A percentile compares a stretch with the other conserved stretches of the same genome.
Conservation (phyloP, 768 basidiomycete genomes). For the Lanmaoa pseudosensibilis region DNA sequence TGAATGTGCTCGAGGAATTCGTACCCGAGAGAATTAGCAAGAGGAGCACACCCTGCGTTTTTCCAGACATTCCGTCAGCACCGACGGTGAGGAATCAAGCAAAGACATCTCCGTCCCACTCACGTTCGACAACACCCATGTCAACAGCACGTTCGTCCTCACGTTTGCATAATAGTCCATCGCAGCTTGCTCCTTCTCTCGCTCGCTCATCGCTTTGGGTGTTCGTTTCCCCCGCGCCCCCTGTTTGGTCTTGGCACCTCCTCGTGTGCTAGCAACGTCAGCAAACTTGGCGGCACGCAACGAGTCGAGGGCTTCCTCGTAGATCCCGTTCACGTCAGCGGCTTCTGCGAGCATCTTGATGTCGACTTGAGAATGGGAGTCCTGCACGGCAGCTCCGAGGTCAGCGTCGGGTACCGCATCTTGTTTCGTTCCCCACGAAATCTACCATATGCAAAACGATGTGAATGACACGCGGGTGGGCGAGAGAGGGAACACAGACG, state of each 20-base stretch:
- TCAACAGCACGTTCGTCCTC: conserved; percentile 75
- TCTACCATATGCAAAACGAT: conserved; percentile 40
- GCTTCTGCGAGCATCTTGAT: conserved; percentile 82
- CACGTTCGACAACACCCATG: conserved; percentile 86
- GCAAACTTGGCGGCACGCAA: conserved; percentile 55
- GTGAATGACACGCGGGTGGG: conserved; percentile 14
- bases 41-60: conserved; percentile 60
- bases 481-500: conserved; percentile 36
- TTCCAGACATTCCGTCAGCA: background rate
- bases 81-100: background rate
- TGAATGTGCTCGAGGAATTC: conserved; percentile 61
- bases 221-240: conserved; percentile 11
- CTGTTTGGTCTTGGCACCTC: conserved; percentile 9
- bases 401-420: conserved; percentile 71
- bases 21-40: conserved; percentile 65
- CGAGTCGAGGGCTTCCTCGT: conserved; percentile 80
- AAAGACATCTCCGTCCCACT: conserved; percentile 14
- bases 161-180: conserved; percentile 89
- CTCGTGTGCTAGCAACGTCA: conserved; percentile 11
- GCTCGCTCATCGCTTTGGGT: conserved; percentile 36
- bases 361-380: conserved; percentile 79
- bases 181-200: conserved; percentile 71
- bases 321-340: conserved; percentile 79
- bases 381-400: conserved; percentile 80
- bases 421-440: conserved; percentile 97